A percentile compares a stretch with the other conserved stretches of the same genome.
These are phyloP conservation scores for Corylus avellana DNA, from an alignment of 306 rosid genomes.

Conservation along the genomic window DNA sequence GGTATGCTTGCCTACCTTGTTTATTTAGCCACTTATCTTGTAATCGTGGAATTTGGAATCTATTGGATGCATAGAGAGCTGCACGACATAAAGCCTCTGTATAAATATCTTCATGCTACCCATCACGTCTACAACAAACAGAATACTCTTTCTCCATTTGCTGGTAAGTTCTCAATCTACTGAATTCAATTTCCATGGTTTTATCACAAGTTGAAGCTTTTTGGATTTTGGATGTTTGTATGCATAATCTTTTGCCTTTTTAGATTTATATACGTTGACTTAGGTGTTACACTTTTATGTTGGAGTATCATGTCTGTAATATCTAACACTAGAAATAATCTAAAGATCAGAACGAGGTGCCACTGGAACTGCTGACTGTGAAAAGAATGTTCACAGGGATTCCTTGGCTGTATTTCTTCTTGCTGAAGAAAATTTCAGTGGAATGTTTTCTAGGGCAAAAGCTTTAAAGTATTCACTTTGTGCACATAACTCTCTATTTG, in stretches of 20 bases:
- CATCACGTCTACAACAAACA: slow-evolving; percentile 95
- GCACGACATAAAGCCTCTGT: slow-evolving; percentile 93
- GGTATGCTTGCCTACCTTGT: slow-evolving; percentile 57
- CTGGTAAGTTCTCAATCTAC: slow-evolving; percentile 59
- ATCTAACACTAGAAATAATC: neutral
- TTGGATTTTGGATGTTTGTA: neutral
- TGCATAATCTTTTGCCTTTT: neutral
- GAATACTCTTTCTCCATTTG: slow-evolving; percentile 93
- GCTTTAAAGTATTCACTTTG: neutral
- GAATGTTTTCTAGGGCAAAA: neutral
- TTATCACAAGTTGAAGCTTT: neutral
- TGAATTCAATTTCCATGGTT: slow-evolving; percentile 12
- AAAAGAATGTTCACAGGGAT: neutral
- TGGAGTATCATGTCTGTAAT: neutral
- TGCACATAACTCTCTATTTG: neutral
- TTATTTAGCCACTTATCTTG: slow-evolving; percentile 56
- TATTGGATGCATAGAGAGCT: slow-evolving; percentile 95
- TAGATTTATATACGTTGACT: neutral
- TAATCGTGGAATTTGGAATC: slow-evolving; percentile 78
- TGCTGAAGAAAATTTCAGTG: neutral
- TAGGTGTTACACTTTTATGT: neutral
- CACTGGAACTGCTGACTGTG: neutral
- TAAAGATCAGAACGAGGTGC: neutral
- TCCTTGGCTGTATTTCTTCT: neutral
- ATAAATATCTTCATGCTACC: slow-evolving; percentile 84